Conservation (phyloP, 2,329 filamentous ascomycete species). For the Xylariaceae sp. region DNA sequence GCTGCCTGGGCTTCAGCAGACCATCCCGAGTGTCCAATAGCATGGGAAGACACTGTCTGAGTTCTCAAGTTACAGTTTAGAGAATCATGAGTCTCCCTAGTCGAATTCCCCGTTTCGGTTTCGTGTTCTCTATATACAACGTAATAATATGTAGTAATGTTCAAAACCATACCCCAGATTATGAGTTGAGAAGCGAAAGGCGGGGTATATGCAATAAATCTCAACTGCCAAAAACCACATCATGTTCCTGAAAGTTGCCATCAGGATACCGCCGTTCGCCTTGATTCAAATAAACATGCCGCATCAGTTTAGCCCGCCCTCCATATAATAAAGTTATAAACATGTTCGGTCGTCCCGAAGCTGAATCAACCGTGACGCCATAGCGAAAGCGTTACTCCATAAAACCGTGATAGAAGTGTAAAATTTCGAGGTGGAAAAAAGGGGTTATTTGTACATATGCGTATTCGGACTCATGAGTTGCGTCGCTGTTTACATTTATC, state of each 20-base stretch:
- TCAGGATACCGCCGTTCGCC: conserved; percentile 10
- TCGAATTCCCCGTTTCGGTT: not conserved
- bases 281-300: conserved; percentile 12
- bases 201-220: conserved; percentile 22
- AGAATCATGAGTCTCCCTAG: too few species aligned
- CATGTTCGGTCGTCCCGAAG: not conserved
- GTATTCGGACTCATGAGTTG: conserved; percentile 36
- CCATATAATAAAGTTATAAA: conserved; percentile 5
- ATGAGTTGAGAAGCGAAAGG: conserved; percentile 21
- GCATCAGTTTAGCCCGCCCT: conserved; percentile 7
- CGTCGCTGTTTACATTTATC: conserved; percentile 85
- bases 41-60: too few species aligned
- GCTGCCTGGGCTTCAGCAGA: not conserved
- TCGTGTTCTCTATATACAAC: conserved; percentile 16
- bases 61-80: too few species aligned
- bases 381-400: conserved; percentile 9
- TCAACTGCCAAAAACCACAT: conserved; percentile 14
- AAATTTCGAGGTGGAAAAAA: conserved; percentile 9
- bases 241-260: conserved; percentile 4
- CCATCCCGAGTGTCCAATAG: not conserved
- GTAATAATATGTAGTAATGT: too few species aligned
- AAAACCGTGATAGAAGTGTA: conserved; percentile 8
- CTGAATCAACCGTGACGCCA: conserved; percentile 18
- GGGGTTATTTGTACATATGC: conserved; percentile 3
- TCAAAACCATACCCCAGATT: conserved; percentile 24